Conservation (phyloP, 345 rosid species). For the Turritis glabra region DNA sequence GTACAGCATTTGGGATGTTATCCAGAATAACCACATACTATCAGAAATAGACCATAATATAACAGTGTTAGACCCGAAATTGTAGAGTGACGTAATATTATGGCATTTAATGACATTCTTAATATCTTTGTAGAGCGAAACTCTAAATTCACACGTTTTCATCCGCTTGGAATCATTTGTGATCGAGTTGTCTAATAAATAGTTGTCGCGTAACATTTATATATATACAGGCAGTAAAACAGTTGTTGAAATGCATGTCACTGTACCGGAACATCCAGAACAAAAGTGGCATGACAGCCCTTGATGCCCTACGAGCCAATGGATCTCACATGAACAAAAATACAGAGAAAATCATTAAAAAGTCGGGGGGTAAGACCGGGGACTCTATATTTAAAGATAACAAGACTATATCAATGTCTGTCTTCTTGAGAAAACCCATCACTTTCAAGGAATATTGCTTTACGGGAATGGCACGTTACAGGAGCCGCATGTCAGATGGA, state of each 20-base stretch:
- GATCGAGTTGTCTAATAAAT: neutral
- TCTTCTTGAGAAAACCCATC: neutral
- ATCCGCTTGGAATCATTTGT: too few relatives aligned
- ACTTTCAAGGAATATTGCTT: neutral
- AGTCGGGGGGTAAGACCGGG: neutral
- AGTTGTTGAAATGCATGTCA: slow-evolving; percentile 15
- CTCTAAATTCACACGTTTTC: too few relatives aligned
- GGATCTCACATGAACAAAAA: neutral
- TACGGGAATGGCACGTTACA: neutral
- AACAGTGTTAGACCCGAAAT: too few relatives aligned
- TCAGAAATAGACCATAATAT: too few relatives aligned
- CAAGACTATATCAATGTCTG: neutral
- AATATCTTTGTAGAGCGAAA: too few relatives aligned
- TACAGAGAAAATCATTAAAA: neutral
- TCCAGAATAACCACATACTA: too few relatives aligned
- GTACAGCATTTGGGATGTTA: too few relatives aligned
- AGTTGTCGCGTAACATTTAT: too few relatives aligned
- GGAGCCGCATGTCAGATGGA: neutral
- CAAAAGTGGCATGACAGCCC: neutral
- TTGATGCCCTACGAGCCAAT: slow-evolving; percentile 8
- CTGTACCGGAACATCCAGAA: slow-evolving; percentile 28
- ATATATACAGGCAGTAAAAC: slow-evolving; percentile 28
- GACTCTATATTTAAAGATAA: neutral
- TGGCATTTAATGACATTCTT: too few relatives aligned
- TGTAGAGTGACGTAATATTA: too few relatives aligned